Evolutionary conservation across 2,329 filamentous ascomycete genomes (phyloP).

Genomic region (Aspergillus intermedius): DNA sequence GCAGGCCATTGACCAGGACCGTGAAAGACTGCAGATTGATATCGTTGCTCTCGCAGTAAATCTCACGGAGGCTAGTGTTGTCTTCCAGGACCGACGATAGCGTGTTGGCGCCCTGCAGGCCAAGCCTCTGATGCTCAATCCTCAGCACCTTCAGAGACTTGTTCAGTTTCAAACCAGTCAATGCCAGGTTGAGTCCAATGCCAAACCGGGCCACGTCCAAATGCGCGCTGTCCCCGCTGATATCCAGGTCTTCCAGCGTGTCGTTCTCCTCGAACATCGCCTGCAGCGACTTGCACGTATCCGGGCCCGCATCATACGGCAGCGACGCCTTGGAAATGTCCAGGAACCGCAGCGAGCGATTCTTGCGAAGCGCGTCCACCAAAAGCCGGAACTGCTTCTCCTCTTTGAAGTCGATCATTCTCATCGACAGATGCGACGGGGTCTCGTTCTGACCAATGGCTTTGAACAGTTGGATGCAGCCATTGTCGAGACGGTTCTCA

Average conservation of each 20-base stretch:
- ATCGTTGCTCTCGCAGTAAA: constrained; percentile 66
- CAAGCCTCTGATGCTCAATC: constrained; percentile 63
- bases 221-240: constrained; percentile 65
- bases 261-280: constrained; percentile 60
- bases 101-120: constrained; percentile 62
- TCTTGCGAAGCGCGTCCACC: constrained; percentile 55
- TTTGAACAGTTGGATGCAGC: constrained; percentile 37
- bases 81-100: constrained; percentile 61
- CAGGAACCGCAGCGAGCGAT: constrained; percentile 57
- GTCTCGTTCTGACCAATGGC: constrained; percentile 48
- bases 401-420: constrained; percentile 62
- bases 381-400: constrained; percentile 59
- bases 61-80: constrained; percentile 56
- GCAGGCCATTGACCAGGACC: constrained; percentile 61
- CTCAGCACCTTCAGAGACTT: constrained; percentile 54
- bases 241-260: constrained; percentile 60
- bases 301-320: constrained; percentile 60
- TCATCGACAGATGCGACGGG: constrained; percentile 59
- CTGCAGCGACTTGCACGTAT: constrained; percentile 59
- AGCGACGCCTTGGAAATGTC: constrained; percentile 66
- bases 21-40: constrained; percentile 66
- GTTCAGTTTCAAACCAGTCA: constrained; percentile 60
- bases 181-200: constrained; percentile 59
- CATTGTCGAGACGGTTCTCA: constrained; percentile 48
- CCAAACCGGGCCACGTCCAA: constrained; percentile 65